A percentile compares a stretch with the other conserved stretches of the same genome.
These are phyloP conservation scores for Aspergillus fumigatiaffinis DNA, from an alignment of 2,329 filamentous ascomycete species.

Conservation along the genomic window DNA sequence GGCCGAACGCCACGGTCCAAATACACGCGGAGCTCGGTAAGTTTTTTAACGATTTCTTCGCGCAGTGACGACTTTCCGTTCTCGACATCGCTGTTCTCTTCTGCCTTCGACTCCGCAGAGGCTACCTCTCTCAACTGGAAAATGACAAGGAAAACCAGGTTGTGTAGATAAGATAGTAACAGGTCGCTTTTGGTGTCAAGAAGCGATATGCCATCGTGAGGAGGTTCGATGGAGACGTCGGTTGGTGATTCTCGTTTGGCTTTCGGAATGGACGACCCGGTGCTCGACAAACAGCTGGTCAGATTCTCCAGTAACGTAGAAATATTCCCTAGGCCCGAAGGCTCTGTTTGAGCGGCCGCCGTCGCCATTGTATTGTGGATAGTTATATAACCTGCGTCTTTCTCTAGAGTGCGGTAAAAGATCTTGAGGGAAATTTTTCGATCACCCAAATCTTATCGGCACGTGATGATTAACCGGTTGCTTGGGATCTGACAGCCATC, in stretches of 20 bases:
- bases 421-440: slow-evolving; percentile 17
- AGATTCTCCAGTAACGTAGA: slow-evolving; percentile 32
- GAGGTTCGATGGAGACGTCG: slow-evolving; percentile 68
- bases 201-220: slow-evolving; percentile 83
- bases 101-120: slow-evolving; percentile 16
- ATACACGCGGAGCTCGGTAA: slow-evolving; percentile 89
- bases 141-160: slow-evolving; percentile 82
- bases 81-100: slow-evolving; percentile 31
- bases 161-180: slow-evolving; percentile 93
- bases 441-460: slow-evolving; percentile 17
- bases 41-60: slow-evolving; percentile 72
- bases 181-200: slow-evolving; percentile 96
- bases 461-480: slow-evolving; percentile 15
- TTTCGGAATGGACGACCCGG: slow-evolving; percentile 33
- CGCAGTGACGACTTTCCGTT: slow-evolving; percentile 45
- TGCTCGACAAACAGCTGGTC: slow-evolving; percentile 31
- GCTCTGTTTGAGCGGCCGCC: slow-evolving; percentile 14
- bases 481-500: not conserved
- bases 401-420: not conserved
- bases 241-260: slow-evolving; percentile 39
- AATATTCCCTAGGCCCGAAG: slow-evolving; percentile 22
- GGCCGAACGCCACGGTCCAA: slow-evolving; percentile 89
- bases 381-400: not conserved
- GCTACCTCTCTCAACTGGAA: slow-evolving; percentile 66
- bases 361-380: slow-evolving; percentile 21